phyloP scores from a whole-genome alignment of 257 asterid species.

The Avicennia marina region DNA sequence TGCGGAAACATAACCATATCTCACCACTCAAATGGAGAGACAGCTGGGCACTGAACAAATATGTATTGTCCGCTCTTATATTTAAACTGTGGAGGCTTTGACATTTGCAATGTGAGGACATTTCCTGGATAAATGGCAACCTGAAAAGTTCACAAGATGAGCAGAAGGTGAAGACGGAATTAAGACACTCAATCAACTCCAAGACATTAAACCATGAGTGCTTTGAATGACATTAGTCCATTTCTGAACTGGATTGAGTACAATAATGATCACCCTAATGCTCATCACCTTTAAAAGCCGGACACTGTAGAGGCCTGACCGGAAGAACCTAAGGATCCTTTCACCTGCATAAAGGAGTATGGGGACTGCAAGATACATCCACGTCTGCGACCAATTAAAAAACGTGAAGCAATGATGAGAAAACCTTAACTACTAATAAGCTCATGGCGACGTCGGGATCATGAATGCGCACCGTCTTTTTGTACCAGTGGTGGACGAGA shows the following conservation, averaged over 20 bases:
- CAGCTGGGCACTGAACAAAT: constrained; percentile 95
- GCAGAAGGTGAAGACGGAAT: background rate
- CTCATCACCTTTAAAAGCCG: constrained; percentile 69
- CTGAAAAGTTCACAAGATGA: constrained; percentile 31
- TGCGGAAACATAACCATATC: background rate
- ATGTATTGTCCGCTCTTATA: constrained; percentile 94
- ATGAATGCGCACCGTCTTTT: constrained; percentile 57
- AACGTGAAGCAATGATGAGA: background rate
- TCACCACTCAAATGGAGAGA: constrained; percentile 97
- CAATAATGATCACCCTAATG: constrained; percentile 1
- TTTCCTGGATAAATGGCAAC: constrained; percentile 94
- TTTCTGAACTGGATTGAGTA: background rate
- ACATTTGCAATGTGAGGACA: constrained; percentile 83
- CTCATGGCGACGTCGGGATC: background rate
- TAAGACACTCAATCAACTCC: background rate
- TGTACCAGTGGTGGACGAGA: constrained; percentile 79
- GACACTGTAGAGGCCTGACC: constrained; percentile 69
- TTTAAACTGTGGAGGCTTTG: constrained; percentile 80
- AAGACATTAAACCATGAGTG: background rate
- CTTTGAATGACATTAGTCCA: no score
- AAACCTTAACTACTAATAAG: background rate
- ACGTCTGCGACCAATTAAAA: constrained; percentile 50
- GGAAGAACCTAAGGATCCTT: constrained; percentile 76
- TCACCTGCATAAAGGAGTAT: constrained; percentile 87
- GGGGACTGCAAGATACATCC: constrained; percentile 96